These are phyloP conservation scores for Aspergillus sp. DNA, from an alignment of 2,329 filamentous ascomycete species.

Conservation along the genomic window DNA sequence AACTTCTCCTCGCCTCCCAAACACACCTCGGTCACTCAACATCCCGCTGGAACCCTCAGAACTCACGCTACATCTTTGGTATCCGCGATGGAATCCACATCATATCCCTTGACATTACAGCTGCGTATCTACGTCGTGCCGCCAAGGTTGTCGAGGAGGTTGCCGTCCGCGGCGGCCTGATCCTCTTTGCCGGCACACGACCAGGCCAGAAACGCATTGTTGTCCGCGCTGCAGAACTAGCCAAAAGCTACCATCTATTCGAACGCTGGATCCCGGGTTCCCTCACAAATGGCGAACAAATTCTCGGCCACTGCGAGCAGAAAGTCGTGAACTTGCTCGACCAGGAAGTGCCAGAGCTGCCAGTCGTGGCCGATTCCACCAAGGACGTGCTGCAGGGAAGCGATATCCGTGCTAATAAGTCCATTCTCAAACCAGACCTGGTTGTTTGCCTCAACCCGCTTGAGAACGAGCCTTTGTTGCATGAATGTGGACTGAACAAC, in stretches of 20 bases:
- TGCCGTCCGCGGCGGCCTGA: constrained; percentile 74
- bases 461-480: constrained; percentile 86
- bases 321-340: constrained; percentile 80
- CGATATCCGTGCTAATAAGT: constrained; percentile 60
- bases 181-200: constrained; percentile 88
- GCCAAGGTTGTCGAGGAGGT: constrained; percentile 91
- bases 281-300: constrained; percentile 90
- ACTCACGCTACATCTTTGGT: constrained; percentile 91
- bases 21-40: constrained; percentile 88
- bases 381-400: constrained; percentile 34
- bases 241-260: constrained; percentile 82
- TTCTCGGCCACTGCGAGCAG: constrained; percentile 68
- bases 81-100: constrained; percentile 87
- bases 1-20: constrained; percentile 84
- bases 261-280: constrained; percentile 88
- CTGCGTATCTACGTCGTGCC: constrained; percentile 84
- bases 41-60: constrained; percentile 90
- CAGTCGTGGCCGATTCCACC: too few relatives aligned
- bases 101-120: constrained; percentile 85
- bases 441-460: constrained; percentile 90
- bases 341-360: constrained; percentile 60
- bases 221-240: constrained; percentile 74
- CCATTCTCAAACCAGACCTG: constrained; percentile 78
- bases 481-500: constrained; percentile 84
- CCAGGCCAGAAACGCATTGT: constrained; percentile 78